phyloP scores from a whole-genome alignment of 2,329 filamentous ascomycete species.

The Xylaria digitata region DNA sequence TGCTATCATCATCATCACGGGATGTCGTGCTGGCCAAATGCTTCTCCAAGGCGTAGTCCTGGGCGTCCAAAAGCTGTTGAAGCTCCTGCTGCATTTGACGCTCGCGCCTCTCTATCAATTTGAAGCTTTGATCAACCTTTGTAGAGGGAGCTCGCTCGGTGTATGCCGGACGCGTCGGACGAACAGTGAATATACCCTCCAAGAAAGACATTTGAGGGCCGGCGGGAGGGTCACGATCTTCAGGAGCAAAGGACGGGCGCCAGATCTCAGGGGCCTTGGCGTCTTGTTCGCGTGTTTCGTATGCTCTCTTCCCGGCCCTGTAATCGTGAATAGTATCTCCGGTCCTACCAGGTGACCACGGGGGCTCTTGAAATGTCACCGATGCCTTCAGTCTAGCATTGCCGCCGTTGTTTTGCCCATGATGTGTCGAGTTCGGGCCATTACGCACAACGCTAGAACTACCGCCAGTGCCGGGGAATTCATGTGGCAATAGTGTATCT shows the following conservation, averaged over 20 bases:
- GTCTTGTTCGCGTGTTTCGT: slow-evolving; percentile 23
- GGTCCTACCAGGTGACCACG: slow-evolving; percentile 30
- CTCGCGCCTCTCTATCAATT: slow-evolving; percentile 57
- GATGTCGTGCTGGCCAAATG: slow-evolving; percentile 46
- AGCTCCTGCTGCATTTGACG: slow-evolving; percentile 66
- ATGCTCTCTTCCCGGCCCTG: slow-evolving; percentile 19
- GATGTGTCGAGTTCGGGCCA: slow-evolving; percentile 4
- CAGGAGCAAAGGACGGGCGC: slow-evolving; percentile 41
- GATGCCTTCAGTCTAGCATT: slow-evolving; percentile 40
- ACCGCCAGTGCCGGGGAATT: not conserved
- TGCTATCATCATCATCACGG: slow-evolving; percentile 26
- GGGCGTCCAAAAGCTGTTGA: slow-evolving; percentile 68
- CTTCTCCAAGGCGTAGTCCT: slow-evolving; percentile 63
- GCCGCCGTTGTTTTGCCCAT: slow-evolving; percentile 13
- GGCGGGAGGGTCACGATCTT: slow-evolving; percentile 30
- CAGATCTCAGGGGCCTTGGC: slow-evolving; percentile 38
- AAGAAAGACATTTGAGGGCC: slow-evolving; percentile 44
- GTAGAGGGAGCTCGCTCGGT: slow-evolving; percentile 37
- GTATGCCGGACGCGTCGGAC: slow-evolving; percentile 40
- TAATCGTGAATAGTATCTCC: slow-evolving; percentile 30
- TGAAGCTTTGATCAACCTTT: slow-evolving; percentile 48
- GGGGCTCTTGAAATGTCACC: slow-evolving; percentile 38
- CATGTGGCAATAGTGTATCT: slow-evolving; percentile 43
- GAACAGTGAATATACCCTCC: slow-evolving; percentile 45
- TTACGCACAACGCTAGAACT: not conserved